phyloP scores from a whole-genome alignment of 2,329 filamentous ascomycete genomes.

The Pseudogymnoascus sp. region DNA sequence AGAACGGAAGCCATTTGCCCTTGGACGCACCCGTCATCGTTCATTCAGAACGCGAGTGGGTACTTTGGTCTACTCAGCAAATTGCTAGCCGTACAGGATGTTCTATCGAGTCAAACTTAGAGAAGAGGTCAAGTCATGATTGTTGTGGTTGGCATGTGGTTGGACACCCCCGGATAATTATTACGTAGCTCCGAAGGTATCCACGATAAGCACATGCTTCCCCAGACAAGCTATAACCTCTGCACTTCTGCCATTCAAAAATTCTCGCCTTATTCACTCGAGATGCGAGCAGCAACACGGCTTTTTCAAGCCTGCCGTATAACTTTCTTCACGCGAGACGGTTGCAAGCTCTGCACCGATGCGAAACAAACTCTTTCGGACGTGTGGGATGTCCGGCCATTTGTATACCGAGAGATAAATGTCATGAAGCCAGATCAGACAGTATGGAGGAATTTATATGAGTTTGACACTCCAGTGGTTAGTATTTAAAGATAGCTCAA shows the following conservation, averaged over 20 bases:
- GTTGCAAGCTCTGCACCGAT: constrained; percentile 61
- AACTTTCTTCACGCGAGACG: constrained; percentile 65
- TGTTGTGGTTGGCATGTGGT: not conserved
- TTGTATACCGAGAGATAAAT: constrained; percentile 60
- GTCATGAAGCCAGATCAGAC: constrained; percentile 55
- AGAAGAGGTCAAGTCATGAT: not conserved
- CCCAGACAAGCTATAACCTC: not conserved
- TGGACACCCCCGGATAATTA: constrained; percentile 1
- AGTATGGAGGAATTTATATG: constrained; percentile 64
- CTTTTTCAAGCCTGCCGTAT: constrained; percentile 52
- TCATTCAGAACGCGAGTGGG: not conserved
- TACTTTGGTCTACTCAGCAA: not conserved
- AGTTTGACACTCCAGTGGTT: constrained; percentile 75
- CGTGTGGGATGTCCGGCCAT: constrained; percentile 58
- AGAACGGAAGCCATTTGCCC: constrained; percentile 24
- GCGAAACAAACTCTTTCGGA: constrained; percentile 60
- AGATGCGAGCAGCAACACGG: constrained; percentile 44
- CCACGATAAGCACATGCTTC: constrained; percentile 10
- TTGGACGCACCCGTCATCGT: constrained; percentile 2
- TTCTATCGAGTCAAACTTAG: not conserved
- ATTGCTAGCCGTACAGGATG: not conserved
- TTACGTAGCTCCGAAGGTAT: constrained; percentile 9
- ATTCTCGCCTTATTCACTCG: not conserved
- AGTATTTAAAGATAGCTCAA: constrained; percentile 11
- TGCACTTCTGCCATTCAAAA: not conserved